phyloP scores from a whole-genome alignment of 768 basidiomycete species.

The Terana coerulea region DNA sequence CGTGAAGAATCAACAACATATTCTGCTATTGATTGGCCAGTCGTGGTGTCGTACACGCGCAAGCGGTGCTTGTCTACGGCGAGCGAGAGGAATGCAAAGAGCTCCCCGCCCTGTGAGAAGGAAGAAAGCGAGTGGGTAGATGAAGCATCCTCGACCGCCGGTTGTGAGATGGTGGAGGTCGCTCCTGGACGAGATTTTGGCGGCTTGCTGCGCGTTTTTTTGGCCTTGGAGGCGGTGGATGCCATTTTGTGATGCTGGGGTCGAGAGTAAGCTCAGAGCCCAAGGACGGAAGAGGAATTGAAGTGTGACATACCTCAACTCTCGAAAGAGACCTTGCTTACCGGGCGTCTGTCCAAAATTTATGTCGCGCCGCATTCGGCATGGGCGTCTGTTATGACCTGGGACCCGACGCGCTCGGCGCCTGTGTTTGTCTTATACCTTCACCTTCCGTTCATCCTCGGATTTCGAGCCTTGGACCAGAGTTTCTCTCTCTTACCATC shows the following conservation, averaged over 20 bases:
- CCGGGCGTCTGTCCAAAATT: conserved; percentile 10
- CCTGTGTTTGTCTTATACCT: not conserved
- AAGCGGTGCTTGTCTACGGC: conserved; percentile 71
- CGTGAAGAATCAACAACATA: conserved; percentile 52
- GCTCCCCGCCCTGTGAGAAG: conserved; percentile 54
- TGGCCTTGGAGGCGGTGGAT: conserved; percentile 35
- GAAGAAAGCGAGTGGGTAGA: conserved; percentile 43
- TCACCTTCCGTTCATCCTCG: not conserved
- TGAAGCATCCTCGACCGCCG: conserved; percentile 45
- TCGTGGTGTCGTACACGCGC: conserved; percentile 56
- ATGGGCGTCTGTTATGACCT: conserved; percentile 1
- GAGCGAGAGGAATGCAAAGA: conserved; percentile 60
- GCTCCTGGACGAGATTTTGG: conserved; percentile 48
- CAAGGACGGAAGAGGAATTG: not conserved
- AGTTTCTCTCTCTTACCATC: not conserved
- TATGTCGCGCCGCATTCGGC: conserved; percentile 5
- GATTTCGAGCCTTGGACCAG: conserved; percentile 6
- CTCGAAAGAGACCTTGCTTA: conserved; percentile 1
- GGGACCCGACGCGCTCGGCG: not conserved
- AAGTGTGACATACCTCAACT: conserved; percentile 6
- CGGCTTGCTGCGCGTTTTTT: conserved; percentile 52
- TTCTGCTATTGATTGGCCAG: conserved; percentile 55
- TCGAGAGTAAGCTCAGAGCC: not conserved
- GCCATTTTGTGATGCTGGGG: conserved; percentile 13
- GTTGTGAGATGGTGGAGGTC: conserved; percentile 54